Evolutionary conservation across 805 yeast genomes (phyloP), one percentile per base, ranked within the genome.

Genomic region (Gaillardinia entomophila): DNA sequence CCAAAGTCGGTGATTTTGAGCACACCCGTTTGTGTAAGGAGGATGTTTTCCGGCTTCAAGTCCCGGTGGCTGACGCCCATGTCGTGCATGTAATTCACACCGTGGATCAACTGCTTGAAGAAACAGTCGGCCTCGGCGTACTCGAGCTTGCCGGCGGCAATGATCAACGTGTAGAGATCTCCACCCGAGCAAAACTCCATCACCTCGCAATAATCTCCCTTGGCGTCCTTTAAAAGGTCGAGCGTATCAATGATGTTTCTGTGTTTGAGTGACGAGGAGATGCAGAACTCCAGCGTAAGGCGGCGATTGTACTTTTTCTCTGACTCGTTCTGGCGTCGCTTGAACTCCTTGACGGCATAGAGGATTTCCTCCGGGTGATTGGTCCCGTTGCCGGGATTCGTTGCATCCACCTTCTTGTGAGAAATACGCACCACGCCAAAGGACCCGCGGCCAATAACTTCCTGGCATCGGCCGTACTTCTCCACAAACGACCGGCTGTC

Each of bases 391-490:
- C 30, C 19, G 6, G 40, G 33, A 3, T 28, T 28, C 8, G 40
- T 26, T 16, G 41, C 41, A 11, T 33, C 45, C 7, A 61, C 43
- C 47, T 74, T 77, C 54, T 82, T 82, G 64, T 89, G 97, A 5
- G 95, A 74, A 4, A 92, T 76, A 39, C 96, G 70, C 14, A 90
- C 97, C 28, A 87, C 86, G 13, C 98, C 98, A 64, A 84, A 90
- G 0, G 96, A 79, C 14, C 97, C 97, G 32, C 84, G 74, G 16
- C 98, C 98, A 41, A 92, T 75, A 30, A 89, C 85, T 55, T 90
- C 97, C 58, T 87, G 96, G 55, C 97, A 90, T 32, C 83, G 73
- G 27, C 98, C 98, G 55, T 90, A 90, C 53, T 89, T 84, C 46
- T 88, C 89, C 6, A 78, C 82, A 55, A 90, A 82, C 7, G 89